Evolutionary conservation across 257 asterid genomes (phyloP).

Genomic region (Solanum arcanum): DNA sequence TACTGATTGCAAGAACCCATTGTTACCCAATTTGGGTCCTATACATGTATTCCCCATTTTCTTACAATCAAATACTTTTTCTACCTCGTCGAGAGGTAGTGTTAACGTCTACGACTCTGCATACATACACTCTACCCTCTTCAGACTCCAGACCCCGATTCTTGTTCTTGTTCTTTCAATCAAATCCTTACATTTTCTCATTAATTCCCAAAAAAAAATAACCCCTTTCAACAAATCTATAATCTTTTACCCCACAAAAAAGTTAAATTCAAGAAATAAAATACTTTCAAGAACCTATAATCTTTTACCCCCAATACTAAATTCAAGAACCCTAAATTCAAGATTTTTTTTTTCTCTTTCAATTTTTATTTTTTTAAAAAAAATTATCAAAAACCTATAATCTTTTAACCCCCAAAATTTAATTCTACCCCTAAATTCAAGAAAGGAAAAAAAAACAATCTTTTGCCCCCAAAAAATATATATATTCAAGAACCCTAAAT

Average conservation of each 20-base stretch:
- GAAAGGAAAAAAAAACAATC: not conserved
- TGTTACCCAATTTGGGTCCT: slow-evolving; percentile 62
- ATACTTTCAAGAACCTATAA: not conserved
- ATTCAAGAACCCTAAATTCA: not conserved
- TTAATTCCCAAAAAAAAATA: not conserved
- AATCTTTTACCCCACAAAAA: not conserved
- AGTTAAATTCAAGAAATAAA: not conserved
- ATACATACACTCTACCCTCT: not conserved
- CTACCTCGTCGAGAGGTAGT: not conserved
- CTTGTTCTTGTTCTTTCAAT: not conserved
- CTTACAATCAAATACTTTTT: not conserved
- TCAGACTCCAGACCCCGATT: not conserved
- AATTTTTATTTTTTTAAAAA: not conserved
- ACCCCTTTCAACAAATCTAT: not conserved
- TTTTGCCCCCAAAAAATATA: not conserved
- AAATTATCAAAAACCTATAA: not conserved
- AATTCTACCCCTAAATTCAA: not conserved
- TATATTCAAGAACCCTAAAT: not conserved
- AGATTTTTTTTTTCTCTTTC: not conserved
- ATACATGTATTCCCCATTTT: slow-evolving; percentile 57
- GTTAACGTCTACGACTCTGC: not conserved
- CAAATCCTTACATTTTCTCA: not conserved
- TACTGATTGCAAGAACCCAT: slow-evolving; percentile 67
- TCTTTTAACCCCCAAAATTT: not conserved
- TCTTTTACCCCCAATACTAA: not conserved